phyloP scores from a whole-genome alignment of 2,329 filamentous ascomycete species.

The Nannizzia gypsea region DNA sequence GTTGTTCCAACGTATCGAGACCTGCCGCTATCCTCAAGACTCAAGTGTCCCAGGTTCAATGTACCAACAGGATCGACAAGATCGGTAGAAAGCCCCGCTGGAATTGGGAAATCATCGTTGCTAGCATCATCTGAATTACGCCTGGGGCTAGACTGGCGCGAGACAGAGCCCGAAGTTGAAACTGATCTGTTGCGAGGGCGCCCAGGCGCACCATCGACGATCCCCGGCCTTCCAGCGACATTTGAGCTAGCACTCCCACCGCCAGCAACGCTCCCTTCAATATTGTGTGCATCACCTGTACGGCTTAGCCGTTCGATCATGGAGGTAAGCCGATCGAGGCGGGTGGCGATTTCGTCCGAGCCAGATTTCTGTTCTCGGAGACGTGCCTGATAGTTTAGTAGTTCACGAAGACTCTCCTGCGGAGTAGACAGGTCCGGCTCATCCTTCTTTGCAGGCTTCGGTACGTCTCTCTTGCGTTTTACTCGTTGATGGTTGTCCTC shows the following conservation, averaged over 20 bases:
- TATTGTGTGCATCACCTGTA: conserved; percentile 18
- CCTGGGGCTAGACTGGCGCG: conserved; percentile 24
- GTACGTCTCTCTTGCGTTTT: conserved; percentile 26
- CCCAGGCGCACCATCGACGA: neutral
- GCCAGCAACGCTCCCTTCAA: conserved; percentile 14
- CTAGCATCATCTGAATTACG: conserved; percentile 25
- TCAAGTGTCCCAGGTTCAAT: conserved; percentile 32
- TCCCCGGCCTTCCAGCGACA: neutral
- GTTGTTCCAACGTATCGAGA: conserved; percentile 37
- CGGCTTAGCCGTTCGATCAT: conserved; percentile 36
- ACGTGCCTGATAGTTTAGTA: conserved; percentile 16
- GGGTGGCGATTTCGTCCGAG: conserved; percentile 32
- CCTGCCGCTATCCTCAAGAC: conserved; percentile 33
- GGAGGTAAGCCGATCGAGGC: conserved; percentile 33
- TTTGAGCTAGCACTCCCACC: neutral
- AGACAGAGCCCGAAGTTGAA: conserved; percentile 8
- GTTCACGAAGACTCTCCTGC: conserved; percentile 21
- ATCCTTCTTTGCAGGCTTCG: conserved; percentile 9
- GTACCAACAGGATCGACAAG: conserved; percentile 33
- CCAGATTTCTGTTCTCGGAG: conserved; percentile 18
- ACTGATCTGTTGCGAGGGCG: neutral
- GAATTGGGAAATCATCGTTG: conserved; percentile 33
- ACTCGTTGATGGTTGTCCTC: conserved; percentile 19
- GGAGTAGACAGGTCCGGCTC: conserved; percentile 22
- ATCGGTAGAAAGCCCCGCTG: conserved; percentile 31